Base-by-base conservation (phyloP, 2,329 filamentous ascomycete species). In the Ophiostoma novo-ulmi region DNA sequence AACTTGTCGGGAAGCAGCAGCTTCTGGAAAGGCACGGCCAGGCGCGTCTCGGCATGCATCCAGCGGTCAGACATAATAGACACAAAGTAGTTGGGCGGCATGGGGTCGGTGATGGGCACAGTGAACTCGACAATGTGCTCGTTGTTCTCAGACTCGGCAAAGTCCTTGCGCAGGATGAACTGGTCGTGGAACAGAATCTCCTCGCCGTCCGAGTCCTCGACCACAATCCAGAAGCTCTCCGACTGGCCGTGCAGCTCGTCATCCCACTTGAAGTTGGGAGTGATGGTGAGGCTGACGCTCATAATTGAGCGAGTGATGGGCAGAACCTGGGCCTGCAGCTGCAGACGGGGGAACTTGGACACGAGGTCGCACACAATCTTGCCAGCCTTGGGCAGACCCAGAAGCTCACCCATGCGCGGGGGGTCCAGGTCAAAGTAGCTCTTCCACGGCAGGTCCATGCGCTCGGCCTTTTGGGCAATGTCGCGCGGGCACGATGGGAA, bases 81-180 rank as follows among this genome's bases (percentile, higher is more conserved):
- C 76, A 99, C 93, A 81, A 99, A 99, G 82, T 99, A 99, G 79
- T 99, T 97, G 0, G 96, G 95, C 17, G 95, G 95, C 91, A 98
- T 97, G 0, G 96, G 96, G 75, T 99, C 95, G 0, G 93, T 94
- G 75, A 99, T 97, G 0, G 95, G 92, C 3, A 98, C 94, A 0
- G 94, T 98, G 76, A 99, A 95, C 75, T 99, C 95, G 38, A 99
- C 91, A 13, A 97, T 81, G 80, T 99, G 95, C 81, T 98, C 94
- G 74, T 94, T 97, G 78, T 90, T 87, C 76, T 98, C 94, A 0
- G 90, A 86, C 72, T 88, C 83, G 5, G 93, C 94, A 77, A 97
- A 97, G 73, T 97, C 92, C 77, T 91, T 93, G 63, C 94, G 91
- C 36, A 99, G 85, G 55, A 98, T 83, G 79, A 99, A 98, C 72